Evolutionary conservation across 805 yeast species (phyloP).

Genomic region (Metschnikowia orientalis): DNA sequence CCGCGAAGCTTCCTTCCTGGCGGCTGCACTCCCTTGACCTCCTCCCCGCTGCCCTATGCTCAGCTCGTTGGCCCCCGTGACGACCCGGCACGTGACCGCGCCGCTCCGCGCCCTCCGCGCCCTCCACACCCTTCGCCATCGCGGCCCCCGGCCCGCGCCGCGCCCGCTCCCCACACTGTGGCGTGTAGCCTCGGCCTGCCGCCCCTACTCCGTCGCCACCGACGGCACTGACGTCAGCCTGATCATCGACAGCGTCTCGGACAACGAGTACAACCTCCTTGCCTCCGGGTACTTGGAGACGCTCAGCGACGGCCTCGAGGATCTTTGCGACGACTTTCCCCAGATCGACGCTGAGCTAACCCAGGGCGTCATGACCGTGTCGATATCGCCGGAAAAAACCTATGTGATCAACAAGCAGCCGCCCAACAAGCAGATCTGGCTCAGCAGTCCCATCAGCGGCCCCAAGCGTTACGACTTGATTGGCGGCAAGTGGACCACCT

Average conservation of each 20-base stretch:
- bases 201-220: slow-evolving; percentile 33
- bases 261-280: slow-evolving; percentile 54
- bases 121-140: neutral
- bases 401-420: slow-evolving; percentile 97
- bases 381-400: slow-evolving; percentile 67
- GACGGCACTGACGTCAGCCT: slow-evolving; percentile 51
- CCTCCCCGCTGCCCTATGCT: too few relatives aligned
- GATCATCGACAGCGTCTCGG: slow-evolving; percentile 45
- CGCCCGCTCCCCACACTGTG: too few relatives aligned
- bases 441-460: slow-evolving; percentile 88
- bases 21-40: too few relatives aligned
- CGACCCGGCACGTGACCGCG: too few relatives aligned
- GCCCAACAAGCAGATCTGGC: slow-evolving; percentile 95
- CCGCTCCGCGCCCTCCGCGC: too few relatives aligned
- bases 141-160: slow-evolving; percentile 1
- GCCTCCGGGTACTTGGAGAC: slow-evolving; percentile 70
- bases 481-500: slow-evolving; percentile 71
- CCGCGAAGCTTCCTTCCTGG: too few relatives aligned
- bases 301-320: slow-evolving; percentile 64
- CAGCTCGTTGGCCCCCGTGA: too few relatives aligned
- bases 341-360: slow-evolving; percentile 72
- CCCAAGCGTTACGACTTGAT: slow-evolving; percentile 73
- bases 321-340: slow-evolving; percentile 56
- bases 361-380: slow-evolving; percentile 83
- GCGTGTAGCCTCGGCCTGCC: too few relatives aligned